Evolutionary conservation across 495 filamentous ascomycete genomes (phyloP).

Genomic region (Xylaria venustula): DNA sequence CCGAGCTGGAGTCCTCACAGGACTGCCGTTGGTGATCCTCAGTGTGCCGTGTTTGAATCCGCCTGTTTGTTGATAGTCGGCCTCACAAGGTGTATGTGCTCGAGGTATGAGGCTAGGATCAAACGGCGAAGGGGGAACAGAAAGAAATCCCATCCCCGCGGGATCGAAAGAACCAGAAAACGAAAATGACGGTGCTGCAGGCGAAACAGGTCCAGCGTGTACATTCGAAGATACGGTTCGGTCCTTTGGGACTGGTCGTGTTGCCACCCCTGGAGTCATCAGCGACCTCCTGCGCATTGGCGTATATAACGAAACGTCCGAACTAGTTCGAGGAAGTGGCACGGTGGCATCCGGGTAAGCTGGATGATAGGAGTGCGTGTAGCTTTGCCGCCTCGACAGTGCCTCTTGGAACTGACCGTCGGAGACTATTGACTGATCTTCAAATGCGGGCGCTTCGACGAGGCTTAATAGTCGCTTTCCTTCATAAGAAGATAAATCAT

Average conservation of each 20-base stretch:
- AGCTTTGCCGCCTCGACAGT: conserved; percentile 34
- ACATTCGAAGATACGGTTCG: conserved; percentile 19
- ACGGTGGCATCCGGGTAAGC: conserved; percentile 26
- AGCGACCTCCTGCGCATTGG: conserved; percentile 47
- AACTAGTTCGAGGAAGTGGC: conserved; percentile 35
- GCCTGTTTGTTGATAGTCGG: conserved; percentile 54
- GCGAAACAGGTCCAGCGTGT: conserved; percentile 35
- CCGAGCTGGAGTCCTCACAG: conserved; percentile 30
- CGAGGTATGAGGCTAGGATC: conserved; percentile 33
- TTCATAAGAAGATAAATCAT: conserved; percentile 43
- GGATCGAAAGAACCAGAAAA: conserved; percentile 39
- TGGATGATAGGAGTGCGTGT: conserved; percentile 31
- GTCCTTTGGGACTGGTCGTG: conserved; percentile 29
- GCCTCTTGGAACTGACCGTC: conserved; percentile 37
- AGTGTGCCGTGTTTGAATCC: conserved; percentile 59
- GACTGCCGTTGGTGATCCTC: conserved; percentile 57
- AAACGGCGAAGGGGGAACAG: conserved; percentile 27
- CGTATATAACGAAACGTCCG: conserved; percentile 46
- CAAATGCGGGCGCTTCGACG: conserved; percentile 32
- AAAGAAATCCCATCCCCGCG: conserved; percentile 26
- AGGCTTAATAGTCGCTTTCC: conserved; percentile 41
- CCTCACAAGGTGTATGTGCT: conserved; percentile 44
- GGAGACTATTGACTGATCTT: conserved; percentile 29
- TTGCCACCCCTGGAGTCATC: conserved; percentile 49
- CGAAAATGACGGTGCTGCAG: conserved; percentile 37